A percentile compares a stretch with the other conserved stretches of the same genome.
Evolutionary conservation across 768 basidiomycete genomes (phyloP).

Genomic region (Ramaria sp.): DNA sequence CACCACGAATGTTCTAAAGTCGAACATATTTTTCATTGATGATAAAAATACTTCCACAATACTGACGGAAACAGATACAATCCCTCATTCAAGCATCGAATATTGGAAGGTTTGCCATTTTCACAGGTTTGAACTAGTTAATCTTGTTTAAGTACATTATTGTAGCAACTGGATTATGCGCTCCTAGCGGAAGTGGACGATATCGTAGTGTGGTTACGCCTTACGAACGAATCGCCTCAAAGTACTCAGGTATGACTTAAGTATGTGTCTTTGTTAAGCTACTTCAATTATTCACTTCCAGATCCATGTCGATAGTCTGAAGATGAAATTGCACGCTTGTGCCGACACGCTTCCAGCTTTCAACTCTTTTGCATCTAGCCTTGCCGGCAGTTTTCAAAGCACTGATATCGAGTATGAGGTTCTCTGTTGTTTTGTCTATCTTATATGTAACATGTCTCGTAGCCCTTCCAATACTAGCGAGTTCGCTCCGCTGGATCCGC

Average conservation of each 20-base stretch:
- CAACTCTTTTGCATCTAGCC: slow-evolving; percentile 40
- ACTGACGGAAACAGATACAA: not conserved
- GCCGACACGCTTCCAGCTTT: slow-evolving; percentile 65
- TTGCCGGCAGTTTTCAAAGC: slow-evolving; percentile 18
- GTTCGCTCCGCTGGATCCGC: not conserved
- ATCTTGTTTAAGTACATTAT: slow-evolving; percentile 9
- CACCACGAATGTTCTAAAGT: slow-evolving; percentile 33
- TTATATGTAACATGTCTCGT: not conserved
- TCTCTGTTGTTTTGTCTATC: not conserved
- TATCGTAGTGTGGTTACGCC: slow-evolving; percentile 34
- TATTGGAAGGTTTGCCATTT: slow-evolving; percentile 54
- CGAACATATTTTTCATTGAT: slow-evolving; percentile 46
- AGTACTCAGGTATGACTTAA: slow-evolving; percentile 7
- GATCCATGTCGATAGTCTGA: slow-evolving; percentile 22
- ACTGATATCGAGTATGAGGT: not conserved
- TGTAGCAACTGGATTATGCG: slow-evolving; percentile 56
- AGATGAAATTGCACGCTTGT: slow-evolving; percentile 55
- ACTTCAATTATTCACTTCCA: not conserved
- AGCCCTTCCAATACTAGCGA: not conserved
- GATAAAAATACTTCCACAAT: slow-evolving; percentile 25
- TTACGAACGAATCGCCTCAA: not conserved
- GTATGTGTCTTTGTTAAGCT: slow-evolving; percentile 1
- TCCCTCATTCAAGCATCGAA: slow-evolving; percentile 11
- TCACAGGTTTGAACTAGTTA: not conserved
- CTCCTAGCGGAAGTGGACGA: slow-evolving; percentile 48